Percentiles rank a stretch among this genome's conserved stretches.
Evolutionary conservation across 805 yeast genomes (phyloP).

Genomic region (Starmerella apicola): DNA sequence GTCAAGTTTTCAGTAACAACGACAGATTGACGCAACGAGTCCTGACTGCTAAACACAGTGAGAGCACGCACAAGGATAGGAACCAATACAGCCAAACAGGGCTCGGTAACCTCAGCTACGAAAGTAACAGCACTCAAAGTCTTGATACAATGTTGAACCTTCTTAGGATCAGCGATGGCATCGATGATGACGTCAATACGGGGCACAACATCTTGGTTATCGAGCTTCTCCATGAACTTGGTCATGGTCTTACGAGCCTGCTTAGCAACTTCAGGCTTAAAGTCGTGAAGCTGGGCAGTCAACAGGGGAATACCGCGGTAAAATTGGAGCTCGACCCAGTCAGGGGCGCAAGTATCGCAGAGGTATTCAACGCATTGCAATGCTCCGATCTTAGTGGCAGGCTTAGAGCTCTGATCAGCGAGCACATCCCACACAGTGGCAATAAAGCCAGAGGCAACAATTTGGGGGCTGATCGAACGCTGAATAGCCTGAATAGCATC

Average conservation of each 20-base stretch:
- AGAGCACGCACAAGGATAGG: slow-evolving; percentile 87
- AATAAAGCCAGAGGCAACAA: slow-evolving; percentile 58
- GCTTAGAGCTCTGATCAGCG: slow-evolving; percentile 64
- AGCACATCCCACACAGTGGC: slow-evolving; percentile 52
- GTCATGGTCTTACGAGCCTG: slow-evolving; percentile 64
- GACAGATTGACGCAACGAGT: slow-evolving; percentile 91
- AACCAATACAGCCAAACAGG: slow-evolving; percentile 77
- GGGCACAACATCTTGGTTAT: slow-evolving; percentile 82
- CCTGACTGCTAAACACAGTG: slow-evolving; percentile 81
- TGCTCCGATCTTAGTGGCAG: slow-evolving; percentile 82
- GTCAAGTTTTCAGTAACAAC: slow-evolving; percentile 92
- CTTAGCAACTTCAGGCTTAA: slow-evolving; percentile 89
- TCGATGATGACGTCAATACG: slow-evolving; percentile 74
- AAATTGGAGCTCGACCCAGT: slow-evolving; percentile 71
- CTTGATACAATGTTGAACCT: slow-evolving; percentile 80
- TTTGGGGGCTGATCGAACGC: slow-evolving; percentile 63
- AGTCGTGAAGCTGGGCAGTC: slow-evolving; percentile 84
- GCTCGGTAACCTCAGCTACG: slow-evolving; percentile 97
- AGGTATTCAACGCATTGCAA: slow-evolving; percentile 60
- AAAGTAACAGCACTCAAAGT: slow-evolving; percentile 86
- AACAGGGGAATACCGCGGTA: slow-evolving; percentile 68
- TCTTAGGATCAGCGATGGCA: slow-evolving; percentile 80
- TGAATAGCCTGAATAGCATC: slow-evolving; percentile 58
- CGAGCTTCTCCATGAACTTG: slow-evolving; percentile 66
- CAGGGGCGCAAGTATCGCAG: slow-evolving; percentile 69